Evolutionary conservation across 73 alveolate species (phyloP).

Genomic region (Tetrahymena thermophila): DNA sequence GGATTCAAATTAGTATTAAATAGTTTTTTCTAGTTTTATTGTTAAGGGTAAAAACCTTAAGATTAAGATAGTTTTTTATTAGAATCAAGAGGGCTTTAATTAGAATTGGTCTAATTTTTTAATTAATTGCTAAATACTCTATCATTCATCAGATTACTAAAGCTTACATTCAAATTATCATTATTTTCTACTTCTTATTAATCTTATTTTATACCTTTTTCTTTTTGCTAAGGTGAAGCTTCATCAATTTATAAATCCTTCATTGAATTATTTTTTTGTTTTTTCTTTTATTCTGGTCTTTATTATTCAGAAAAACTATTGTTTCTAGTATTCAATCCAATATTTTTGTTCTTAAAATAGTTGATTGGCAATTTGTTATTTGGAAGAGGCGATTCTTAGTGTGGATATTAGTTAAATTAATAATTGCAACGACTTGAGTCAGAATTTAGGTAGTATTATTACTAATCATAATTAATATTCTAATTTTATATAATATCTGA

Average conservation of each 20-base stretch:
- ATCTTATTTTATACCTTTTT: neutral
- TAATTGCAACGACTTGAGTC: neutral
- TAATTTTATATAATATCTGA: neutral
- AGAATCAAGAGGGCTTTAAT: neutral
- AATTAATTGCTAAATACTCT: too few species aligned
- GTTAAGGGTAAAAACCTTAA: too few species aligned
- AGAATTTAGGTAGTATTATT: neutral
- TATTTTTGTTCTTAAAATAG: neutral
- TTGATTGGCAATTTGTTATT: neutral
- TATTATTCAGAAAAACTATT: neutral
- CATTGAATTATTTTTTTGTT: too few species aligned
- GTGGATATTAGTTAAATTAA: neutral
- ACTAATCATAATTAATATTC: too few species aligned
- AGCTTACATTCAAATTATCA: neutral
- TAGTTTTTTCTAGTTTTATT: neutral
- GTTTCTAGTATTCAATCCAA: neutral
- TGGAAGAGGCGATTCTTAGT: neutral
- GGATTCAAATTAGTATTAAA: neutral
- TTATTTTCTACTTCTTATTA: neutral
- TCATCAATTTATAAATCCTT: too few species aligned
- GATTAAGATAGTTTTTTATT: too few species aligned
- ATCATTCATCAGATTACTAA: neutral
- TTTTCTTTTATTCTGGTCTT: neutral
- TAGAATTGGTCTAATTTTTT: too few species aligned
- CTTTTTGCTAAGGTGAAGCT: neutral